Evolutionary conservation across 306 rosid genomes (phyloP).

Genomic region (Sesbania bispinosa): DNA sequence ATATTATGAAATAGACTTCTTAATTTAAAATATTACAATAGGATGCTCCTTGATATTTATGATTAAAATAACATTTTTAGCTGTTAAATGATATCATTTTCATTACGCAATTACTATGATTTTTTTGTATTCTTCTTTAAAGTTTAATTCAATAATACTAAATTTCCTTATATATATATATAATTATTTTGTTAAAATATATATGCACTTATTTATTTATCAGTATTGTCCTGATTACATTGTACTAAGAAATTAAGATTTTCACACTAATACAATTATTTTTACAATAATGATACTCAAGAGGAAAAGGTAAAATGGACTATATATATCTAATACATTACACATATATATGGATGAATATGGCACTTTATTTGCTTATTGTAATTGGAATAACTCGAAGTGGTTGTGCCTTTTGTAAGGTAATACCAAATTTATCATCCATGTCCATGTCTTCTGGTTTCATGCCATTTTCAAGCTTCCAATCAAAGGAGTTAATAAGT

Average conservation of each 20-base stretch:
- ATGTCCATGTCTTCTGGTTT: background rate
- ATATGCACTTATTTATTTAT: too few species aligned
- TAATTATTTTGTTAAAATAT: too few species aligned
- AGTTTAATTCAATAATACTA: too few species aligned
- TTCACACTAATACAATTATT: too few species aligned
- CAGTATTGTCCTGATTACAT: too few species aligned
- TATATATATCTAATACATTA: too few species aligned
- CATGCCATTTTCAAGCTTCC: conserved; percentile 24
- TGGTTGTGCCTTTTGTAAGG: conserved; percentile 13
- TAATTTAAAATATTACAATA: background rate
- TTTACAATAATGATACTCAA: too few species aligned
- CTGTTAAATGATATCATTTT: background rate
- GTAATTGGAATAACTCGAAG: conserved; percentile 10
- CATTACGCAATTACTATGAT: too few species aligned
- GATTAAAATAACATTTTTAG: background rate
- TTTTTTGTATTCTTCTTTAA: too few species aligned
- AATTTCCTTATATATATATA: too few species aligned
- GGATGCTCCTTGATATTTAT: background rate
- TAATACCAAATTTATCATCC: conserved; percentile 26
- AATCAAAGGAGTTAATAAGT: conserved; percentile 20
- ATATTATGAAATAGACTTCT: background rate
- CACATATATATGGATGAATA: background rate
- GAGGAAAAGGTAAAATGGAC: too few species aligned
- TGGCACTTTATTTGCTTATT: background rate
- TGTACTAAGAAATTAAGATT: too few species aligned